A percentile compares a stretch with the other conserved stretches of the same genome.
Conservation (phyloP, 305 asterid species). For the Rubia balearica region DNA sequence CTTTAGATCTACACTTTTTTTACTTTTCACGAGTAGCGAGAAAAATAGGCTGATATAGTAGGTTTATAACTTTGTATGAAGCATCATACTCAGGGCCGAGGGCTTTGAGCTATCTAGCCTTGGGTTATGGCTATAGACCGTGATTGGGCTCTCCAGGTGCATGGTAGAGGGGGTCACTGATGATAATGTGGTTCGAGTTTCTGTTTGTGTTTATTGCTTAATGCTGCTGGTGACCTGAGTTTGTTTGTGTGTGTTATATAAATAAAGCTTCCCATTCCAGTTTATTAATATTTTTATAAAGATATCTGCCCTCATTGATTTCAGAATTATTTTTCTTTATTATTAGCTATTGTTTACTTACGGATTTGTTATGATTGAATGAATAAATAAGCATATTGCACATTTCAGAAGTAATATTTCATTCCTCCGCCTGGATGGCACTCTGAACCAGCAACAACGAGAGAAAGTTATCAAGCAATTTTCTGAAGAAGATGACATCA, state of each 20-base stretch:
- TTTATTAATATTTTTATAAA: background rate
- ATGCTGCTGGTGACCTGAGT: background rate
- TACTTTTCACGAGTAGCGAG: background rate
- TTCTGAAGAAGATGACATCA: slow-evolving; percentile 70
- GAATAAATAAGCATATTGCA: background rate
- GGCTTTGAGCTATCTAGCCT: background rate
- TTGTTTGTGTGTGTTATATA: background rate
- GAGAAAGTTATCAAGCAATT: slow-evolving; percentile 84
- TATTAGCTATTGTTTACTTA: background rate
- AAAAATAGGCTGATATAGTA: background rate
- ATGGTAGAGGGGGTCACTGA: background rate
- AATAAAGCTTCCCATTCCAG: background rate
- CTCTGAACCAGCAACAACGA: slow-evolving; percentile 87
- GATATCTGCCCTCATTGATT: background rate
- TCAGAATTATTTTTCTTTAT: background rate
- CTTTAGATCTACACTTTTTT: background rate
- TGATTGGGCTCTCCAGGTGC: background rate
- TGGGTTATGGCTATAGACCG: background rate
- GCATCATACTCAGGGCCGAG: background rate
- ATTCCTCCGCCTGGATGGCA: slow-evolving; percentile 94
- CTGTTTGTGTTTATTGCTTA: background rate
- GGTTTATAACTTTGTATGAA: background rate
- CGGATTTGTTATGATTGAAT: background rate
- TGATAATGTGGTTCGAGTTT: background rate
- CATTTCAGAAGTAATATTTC: slow-evolving; percentile 49